Percentiles rank a stretch among this genome's conserved stretches.
Conservation (phyloP, 2,329 filamentous ascomycete species). For the Phyllosticta citribraziliensis region DNA sequence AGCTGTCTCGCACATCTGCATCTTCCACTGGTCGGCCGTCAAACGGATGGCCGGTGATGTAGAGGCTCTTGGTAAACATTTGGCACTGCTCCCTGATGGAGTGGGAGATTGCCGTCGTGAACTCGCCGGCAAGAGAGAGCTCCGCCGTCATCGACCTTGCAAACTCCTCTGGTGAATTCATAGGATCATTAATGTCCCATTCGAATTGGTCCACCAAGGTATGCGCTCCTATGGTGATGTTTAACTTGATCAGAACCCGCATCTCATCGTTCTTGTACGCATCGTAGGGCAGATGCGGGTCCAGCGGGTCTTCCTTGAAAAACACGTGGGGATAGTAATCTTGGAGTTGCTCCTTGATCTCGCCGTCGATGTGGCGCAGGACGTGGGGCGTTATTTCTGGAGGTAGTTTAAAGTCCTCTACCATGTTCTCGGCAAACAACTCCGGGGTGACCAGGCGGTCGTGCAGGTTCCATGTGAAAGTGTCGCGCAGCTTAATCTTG, state of each 20-base stretch:
- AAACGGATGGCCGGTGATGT: conserved; percentile 87
- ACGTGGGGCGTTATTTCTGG: conserved; percentile 50
- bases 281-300: conserved; percentile 79
- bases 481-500: conserved; percentile 90
- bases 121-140: conserved; percentile 85
- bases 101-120: conserved; percentile 94
- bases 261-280: conserved; percentile 99
- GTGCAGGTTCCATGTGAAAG: conserved; percentile 97
- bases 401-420: conserved; percentile 77
- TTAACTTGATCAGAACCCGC: conserved; percentile 89
- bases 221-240: conserved; percentile 92
- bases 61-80: conserved; percentile 85
- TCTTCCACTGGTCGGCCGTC: conserved; percentile 91
- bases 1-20: conserved; percentile 73
- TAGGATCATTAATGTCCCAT: conserved; percentile 95
- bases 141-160: conserved; percentile 82
- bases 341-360: conserved; percentile 79
- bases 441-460: conserved; percentile 74
- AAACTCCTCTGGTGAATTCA: conserved; percentile 92
- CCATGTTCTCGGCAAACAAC: conserved; percentile 75
- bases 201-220: conserved; percentile 96
- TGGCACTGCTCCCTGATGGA: conserved; percentile 95
- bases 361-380: conserved; percentile 56
- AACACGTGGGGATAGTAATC: conserved; percentile 92
- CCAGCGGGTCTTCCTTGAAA: conserved; percentile 80